These are phyloP conservation scores for Angophora floribunda DNA, from an alignment of 345 rosid genomes.

Conservation along the genomic window DNA sequence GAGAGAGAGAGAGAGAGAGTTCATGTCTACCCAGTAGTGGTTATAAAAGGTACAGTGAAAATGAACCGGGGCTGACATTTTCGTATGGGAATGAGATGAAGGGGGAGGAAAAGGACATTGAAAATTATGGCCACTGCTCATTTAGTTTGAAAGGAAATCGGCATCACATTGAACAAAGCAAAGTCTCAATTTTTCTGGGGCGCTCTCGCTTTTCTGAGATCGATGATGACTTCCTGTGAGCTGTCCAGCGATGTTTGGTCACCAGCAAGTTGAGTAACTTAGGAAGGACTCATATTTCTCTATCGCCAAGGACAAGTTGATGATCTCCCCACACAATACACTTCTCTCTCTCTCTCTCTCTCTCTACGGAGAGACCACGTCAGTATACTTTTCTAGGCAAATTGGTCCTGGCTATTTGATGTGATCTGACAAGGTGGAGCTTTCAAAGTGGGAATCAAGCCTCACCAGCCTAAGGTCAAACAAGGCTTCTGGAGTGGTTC, in stretches of 20 bases:
- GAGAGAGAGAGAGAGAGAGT: background rate
- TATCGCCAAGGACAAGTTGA: background rate
- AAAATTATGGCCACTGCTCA: background rate
- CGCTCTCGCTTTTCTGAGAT: background rate
- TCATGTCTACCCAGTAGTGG: background rate
- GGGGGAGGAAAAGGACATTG: background rate
- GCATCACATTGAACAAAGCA: background rate
- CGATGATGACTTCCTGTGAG: background rate
- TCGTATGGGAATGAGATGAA: background rate
- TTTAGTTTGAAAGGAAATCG: background rate
- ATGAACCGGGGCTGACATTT: background rate
- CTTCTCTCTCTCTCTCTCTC: background rate
- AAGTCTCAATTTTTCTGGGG: background rate
- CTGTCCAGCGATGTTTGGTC: background rate
- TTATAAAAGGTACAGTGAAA: background rate
- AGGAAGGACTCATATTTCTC: background rate
- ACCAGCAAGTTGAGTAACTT: background rate
- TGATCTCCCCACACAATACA: background rate
- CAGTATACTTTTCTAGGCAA: background rate
- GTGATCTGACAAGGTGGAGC: background rate
- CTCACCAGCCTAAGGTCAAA: background rate
- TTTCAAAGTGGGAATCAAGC: background rate
- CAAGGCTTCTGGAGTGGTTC: background rate
- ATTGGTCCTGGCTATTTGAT: background rate
- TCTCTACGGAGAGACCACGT: background rate